phyloP scores from a whole-genome alignment of 371 early-diverging fungal genomes.

The Fennellomyces sp. region DNA sequence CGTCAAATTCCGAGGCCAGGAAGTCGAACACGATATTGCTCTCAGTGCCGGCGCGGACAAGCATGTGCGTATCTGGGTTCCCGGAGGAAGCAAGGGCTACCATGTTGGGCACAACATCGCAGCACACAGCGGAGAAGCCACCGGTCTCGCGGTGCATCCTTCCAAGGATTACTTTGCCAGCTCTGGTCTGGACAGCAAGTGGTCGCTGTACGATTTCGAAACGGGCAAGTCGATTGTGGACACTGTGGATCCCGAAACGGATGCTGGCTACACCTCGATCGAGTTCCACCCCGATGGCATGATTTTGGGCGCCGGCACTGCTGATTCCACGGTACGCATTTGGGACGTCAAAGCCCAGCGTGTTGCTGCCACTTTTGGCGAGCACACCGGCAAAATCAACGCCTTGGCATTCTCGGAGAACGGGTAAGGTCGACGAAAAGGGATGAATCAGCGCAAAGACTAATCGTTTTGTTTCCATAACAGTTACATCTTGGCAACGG shows the following conservation, averaged over 20 bases:
- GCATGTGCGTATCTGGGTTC: constrained; percentile 78
- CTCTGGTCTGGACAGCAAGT: constrained; percentile 75
- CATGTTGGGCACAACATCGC: constrained; percentile 60
- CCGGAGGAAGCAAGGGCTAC: constrained; percentile 48
- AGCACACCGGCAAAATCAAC: constrained; percentile 70
- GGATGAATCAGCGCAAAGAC: too few relatives aligned
- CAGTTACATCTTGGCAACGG: constrained; percentile 83
- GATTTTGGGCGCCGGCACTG: constrained; percentile 82
- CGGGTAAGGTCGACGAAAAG: too few relatives aligned
- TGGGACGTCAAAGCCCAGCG: constrained; percentile 85
- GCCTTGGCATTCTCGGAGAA: constrained; percentile 88
- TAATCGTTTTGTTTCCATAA: neutral
- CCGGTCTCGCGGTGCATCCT: constrained; percentile 78
- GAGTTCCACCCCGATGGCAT: constrained; percentile 94
- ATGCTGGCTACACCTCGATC: constrained; percentile 61
- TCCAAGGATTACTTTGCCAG: constrained; percentile 78
- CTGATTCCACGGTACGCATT: constrained; percentile 75
- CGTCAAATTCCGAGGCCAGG: constrained; percentile 69
- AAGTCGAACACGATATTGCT: constrained; percentile 54
- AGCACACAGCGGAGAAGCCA: constrained; percentile 74
- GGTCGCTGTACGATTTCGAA: constrained; percentile 80
- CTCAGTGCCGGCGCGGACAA: constrained; percentile 84
- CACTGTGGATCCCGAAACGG: constrained; percentile 38
- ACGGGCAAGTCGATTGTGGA: constrained; percentile 66
- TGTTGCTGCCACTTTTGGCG: constrained; percentile 74